Conservation (phyloP, 345 rosid genomes). For the Moricandia arvensis region DNA sequence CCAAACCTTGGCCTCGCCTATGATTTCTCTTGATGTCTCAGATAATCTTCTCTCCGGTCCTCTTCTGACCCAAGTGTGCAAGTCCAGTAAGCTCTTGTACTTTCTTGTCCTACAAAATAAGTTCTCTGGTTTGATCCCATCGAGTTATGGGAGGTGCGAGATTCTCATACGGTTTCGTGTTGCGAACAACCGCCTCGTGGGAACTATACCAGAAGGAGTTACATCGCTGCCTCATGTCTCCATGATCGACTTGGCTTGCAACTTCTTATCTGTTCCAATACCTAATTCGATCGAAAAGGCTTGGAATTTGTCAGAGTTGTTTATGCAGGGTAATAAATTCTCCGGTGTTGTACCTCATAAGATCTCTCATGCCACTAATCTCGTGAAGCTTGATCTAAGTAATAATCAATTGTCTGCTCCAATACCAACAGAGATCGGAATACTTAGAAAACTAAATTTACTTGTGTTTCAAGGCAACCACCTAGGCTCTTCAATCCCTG, state of each 20-base stretch:
- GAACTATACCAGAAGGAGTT: slow-evolving; percentile 61
- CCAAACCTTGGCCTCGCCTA: slow-evolving; percentile 58
- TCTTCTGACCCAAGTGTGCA: slow-evolving; percentile 64
- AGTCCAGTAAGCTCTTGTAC: slow-evolving; percentile 71
- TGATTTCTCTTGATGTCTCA: slow-evolving; percentile 70
- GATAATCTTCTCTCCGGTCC: slow-evolving; percentile 76
- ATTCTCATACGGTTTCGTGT: slow-evolving; percentile 76
- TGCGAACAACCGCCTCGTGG: slow-evolving; percentile 60
- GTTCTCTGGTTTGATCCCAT: slow-evolving; percentile 67
- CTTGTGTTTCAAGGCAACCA: slow-evolving; percentile 68
- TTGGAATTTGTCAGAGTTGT: slow-evolving; percentile 78
- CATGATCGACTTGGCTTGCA: slow-evolving; percentile 71
- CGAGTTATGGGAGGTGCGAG: slow-evolving; percentile 59
- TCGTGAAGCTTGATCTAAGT: slow-evolving; percentile 91
- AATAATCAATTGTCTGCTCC: slow-evolving; percentile 70
- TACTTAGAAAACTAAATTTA: slow-evolving; percentile 65
- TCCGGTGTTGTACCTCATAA: slow-evolving; percentile 69
- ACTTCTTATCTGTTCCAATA: slow-evolving; percentile 63
- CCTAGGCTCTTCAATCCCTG: slow-evolving; percentile 63
- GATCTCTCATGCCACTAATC: slow-evolving; percentile 61
- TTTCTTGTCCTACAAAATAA: slow-evolving; percentile 67
- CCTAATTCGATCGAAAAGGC: slow-evolving; percentile 54
- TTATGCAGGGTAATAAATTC: slow-evolving; percentile 66
- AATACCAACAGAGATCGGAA: slow-evolving; percentile 73
- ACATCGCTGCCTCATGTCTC: slow-evolving; percentile 77